Base-by-base conservation (phyloP, 1,139 yeast species). In the Protomyces macrosporus region DNA sequence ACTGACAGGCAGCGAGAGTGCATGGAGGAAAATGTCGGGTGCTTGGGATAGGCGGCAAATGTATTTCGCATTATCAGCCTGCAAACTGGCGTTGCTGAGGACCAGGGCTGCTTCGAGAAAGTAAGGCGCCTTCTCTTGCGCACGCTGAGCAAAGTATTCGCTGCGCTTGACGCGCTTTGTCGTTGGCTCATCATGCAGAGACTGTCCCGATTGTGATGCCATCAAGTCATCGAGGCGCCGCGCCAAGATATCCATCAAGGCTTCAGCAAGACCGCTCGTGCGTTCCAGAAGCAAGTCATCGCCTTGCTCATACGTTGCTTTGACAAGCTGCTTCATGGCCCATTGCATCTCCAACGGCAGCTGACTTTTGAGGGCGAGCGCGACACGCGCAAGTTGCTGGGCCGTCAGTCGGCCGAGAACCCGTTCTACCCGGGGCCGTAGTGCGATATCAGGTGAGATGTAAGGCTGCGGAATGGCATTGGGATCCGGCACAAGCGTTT, bases 11-110 rank as follows among this genome's bases (percentile, higher is more conserved):
- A 76, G 69, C 58, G 74, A 73, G 59, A 86, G 76, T 57, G 84
- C 82, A 63, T 77, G 75, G 66, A 83, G 76, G n/a, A 85, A 79
- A 30, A 77, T 70, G 16, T 65, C 69, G 14, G 69, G 69, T 54
- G 74, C 69, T 23, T 67, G 65, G 0, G 71, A 76, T 62, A 81
- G 77, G 68, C 83, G 81, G 0, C 95, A 88, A 67, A 93, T 76
- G 75, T 86, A 81, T 72, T 88, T 91, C 52, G 96, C 95, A 70
- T 90, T 88, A 53, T 82, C 86, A 14, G 88, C 82, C 72, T 90
- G 97, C 72, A 93, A 95, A 1, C 88, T 82, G 64, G 89, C 77
- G 73, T 93, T 93, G 71, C 98, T 80, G 65, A 93, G 77, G 32
- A 89, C 81, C 65, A 93, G 78, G 61, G 87, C 79, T 1, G 88